Base-by-base conservation (phyloP, 768 basidiomycete species). In the Agaricus blazei region DNA sequence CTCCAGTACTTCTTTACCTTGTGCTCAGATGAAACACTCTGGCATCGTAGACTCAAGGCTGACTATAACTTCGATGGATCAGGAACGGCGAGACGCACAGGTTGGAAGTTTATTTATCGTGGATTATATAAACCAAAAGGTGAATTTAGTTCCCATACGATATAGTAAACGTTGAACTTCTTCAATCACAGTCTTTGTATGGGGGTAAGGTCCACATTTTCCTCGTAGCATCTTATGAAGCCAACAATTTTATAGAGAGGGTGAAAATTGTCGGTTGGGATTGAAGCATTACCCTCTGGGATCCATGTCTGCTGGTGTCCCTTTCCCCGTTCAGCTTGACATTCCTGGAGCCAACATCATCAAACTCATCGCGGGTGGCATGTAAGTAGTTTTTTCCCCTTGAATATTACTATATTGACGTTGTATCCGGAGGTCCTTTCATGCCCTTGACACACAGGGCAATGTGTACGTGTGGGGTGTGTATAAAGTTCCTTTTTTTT, bases 1-100 rank as follows among this genome's bases (percentile, higher is more conserved):
- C 31, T 44, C 48, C 62, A 78, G 76, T 77, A 78, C 65, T 88
- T 92, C 63, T 76, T 81, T 45, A 59, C 68, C 11, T 62, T 88
- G 26, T 81, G 79, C 63, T 72, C 78, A 11, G 90, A 93, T 64
- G 87, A 91, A 55, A 84, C 83, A 0, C 77, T 93, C 57, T 95
- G 93, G 93, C 85, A 83, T 65, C 75, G 80, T 28, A 87, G 81
- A 58, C 70, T 90, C 8, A 65, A 75, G 29, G 67, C 69, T 31
- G 93, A 94, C 65, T 93, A 84, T 73, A 90, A 92, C 68, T 94
- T 91, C 62, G 78, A 86, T 7, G 81, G 80, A 3, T 74, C 78
- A 40, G 79, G 77, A 41, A 92, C 87, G 0, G 92, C 92, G 12
- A 75, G 93, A 19, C 82, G 78, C 11, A 82, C 70, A 43, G 91